Conservation (phyloP, 345 rosid genomes). For the Lumnitzera racemosa region DNA sequence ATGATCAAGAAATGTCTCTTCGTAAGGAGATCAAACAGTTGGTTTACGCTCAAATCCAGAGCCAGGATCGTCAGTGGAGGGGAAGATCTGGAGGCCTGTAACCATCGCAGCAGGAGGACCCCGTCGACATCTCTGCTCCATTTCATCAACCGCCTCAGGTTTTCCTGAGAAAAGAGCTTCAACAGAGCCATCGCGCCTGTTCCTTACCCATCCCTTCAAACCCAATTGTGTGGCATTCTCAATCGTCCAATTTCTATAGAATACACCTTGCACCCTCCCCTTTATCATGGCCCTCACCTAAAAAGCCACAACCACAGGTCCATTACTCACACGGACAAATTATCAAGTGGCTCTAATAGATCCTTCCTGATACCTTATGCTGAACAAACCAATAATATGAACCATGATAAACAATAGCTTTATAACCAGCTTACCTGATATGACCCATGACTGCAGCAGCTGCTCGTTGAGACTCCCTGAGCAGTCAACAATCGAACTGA, state of each 20-base stretch:
- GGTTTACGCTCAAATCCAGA: slow-evolving; percentile 47
- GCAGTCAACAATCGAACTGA: no score
- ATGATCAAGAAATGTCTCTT: no score
- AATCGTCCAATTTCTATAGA: slow-evolving; percentile 80
- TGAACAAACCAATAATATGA: no score
- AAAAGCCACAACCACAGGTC: slow-evolving; percentile 10
- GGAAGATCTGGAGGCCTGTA: slow-evolving; percentile 64
- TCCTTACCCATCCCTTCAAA: slow-evolving; percentile 89
- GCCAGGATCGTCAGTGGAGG: slow-evolving; percentile 62
- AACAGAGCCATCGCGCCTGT: slow-evolving; percentile 77
- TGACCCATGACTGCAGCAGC: no score
- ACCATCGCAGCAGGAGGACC: slow-evolving; percentile 79
- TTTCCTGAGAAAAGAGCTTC: slow-evolving; percentile 83
- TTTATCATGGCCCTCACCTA: slow-evolving; percentile 66
- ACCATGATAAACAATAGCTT: no score
- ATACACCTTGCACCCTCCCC: slow-evolving; percentile 92
- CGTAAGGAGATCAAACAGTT: slow-evolving; percentile 35
- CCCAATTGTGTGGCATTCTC: slow-evolving; percentile 70
- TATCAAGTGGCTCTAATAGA: background rate
- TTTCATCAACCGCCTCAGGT: slow-evolving; percentile 50
- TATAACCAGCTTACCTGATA: no score
- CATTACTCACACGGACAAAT: background rate
- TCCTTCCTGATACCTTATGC: background rate
- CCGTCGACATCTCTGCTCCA: slow-evolving; percentile 83
- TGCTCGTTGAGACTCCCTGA: no score